phyloP scores from a whole-genome alignment of 2,329 filamentous ascomycete genomes.

The Exophiala sp. region DNA sequence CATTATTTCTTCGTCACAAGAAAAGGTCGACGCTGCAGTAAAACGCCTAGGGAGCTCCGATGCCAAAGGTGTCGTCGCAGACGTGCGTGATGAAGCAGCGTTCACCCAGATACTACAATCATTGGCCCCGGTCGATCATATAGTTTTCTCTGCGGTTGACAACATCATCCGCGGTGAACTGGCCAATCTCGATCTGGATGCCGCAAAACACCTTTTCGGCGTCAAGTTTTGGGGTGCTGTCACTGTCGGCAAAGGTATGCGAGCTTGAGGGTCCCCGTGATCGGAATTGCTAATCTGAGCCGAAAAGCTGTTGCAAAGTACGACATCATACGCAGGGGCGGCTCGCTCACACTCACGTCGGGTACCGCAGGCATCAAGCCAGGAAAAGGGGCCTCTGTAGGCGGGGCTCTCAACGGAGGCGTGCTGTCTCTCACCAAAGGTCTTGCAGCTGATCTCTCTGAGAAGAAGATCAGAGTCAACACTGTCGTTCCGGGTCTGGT shows the following conservation, averaged over 20 bases:
- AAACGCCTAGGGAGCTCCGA: slow-evolving; percentile 35
- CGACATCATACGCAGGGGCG: slow-evolving; percentile 21
- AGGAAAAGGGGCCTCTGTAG: slow-evolving; percentile 45
- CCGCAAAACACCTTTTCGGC: slow-evolving; percentile 20
- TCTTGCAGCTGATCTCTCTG: slow-evolving; percentile 53
- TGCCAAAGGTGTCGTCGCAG: slow-evolving; percentile 17
- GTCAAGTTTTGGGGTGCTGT: slow-evolving; percentile 26
- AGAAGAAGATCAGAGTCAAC: slow-evolving; percentile 57
- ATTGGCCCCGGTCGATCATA: slow-evolving; percentile 45
- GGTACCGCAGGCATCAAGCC: slow-evolving; percentile 51
- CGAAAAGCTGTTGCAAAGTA: slow-evolving; percentile 12
- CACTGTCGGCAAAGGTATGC: slow-evolving; percentile 16
- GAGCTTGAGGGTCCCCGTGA: neutral
- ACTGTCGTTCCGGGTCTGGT: slow-evolving; percentile 52
- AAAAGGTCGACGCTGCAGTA: slow-evolving; percentile 46
- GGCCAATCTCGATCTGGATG: slow-evolving; percentile 17
- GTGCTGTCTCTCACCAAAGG: slow-evolving; percentile 49
- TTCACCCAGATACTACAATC: slow-evolving; percentile 14
- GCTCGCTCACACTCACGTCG: slow-evolving; percentile 49
- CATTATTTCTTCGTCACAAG: slow-evolving; percentile 52
- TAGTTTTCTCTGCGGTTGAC: slow-evolving; percentile 53
- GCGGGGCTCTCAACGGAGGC: slow-evolving; percentile 46
- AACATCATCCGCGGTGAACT: slow-evolving; percentile 24
- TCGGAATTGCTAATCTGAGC: neutral
- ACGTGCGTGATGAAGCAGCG: slow-evolving; percentile 19